Conservation (phyloP, 1,139 yeast species). For the Blastobotrys persicus region DNA sequence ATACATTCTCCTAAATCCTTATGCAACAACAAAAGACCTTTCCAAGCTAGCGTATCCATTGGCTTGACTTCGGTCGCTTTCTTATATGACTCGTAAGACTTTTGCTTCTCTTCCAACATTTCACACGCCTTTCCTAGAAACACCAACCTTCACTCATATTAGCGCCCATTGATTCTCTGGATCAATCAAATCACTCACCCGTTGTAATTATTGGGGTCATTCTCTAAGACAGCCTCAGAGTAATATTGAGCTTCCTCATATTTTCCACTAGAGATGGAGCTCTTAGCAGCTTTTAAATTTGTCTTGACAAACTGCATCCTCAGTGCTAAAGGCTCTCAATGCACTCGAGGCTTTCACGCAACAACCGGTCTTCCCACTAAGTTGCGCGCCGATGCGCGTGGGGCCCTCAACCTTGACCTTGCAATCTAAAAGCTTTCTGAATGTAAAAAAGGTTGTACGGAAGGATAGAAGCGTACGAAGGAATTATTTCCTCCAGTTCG, state of each 20-base stretch:
- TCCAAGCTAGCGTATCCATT: conserved; percentile 68
- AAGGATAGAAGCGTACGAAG: too few relatives aligned
- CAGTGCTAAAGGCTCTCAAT: not conserved
- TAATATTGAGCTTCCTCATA: conserved; percentile 36
- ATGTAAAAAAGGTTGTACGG: too few relatives aligned
- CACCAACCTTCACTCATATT: conserved; percentile 26
- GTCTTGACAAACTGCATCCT: conserved; percentile 22
- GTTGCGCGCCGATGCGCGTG: not conserved
- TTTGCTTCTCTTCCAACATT: conserved; percentile 40
- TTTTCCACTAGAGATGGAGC: conserved; percentile 55
- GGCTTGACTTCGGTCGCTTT: conserved; percentile 59
- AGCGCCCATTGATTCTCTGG: conserved; percentile 16
- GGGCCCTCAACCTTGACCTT: too few relatives aligned
- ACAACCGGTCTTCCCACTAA: too few relatives aligned
- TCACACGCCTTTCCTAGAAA: conserved; percentile 57
- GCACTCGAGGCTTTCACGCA: too few relatives aligned
- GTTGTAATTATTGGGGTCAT: conserved; percentile 58
- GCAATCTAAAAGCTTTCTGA: too few relatives aligned
- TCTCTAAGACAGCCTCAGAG: conserved; percentile 28
- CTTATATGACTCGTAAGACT: conserved; percentile 51
- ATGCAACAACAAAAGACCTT: conserved; percentile 65
- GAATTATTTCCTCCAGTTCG: too few relatives aligned
- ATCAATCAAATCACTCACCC: conserved; percentile 53
- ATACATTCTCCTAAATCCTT: conserved; percentile 35
- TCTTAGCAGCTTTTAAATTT: conserved; percentile 28